A percentile compares a stretch with the other conserved stretches of the same genome.
Conservation (phyloP, 768 basidiomycete species). For the Serendipita vermifera region DNA sequence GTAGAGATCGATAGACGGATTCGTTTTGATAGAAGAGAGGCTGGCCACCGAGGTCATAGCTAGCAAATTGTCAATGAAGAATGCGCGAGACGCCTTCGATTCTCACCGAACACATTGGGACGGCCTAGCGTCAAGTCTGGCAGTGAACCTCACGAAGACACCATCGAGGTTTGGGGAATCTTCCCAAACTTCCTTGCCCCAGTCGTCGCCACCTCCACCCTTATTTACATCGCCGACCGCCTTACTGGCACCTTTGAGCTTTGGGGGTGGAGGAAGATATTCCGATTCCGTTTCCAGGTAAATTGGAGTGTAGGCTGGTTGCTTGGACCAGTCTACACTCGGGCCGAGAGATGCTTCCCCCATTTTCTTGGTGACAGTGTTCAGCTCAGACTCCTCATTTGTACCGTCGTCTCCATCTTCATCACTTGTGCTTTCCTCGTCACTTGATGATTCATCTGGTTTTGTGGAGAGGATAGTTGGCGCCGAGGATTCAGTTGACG, state of each 20-base stretch:
- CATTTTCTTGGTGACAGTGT: background rate
- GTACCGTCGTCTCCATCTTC: too few species aligned
- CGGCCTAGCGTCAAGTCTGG: constrained; percentile 53
- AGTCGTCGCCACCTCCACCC: constrained; percentile 26
- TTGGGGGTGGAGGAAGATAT: constrained; percentile 49
- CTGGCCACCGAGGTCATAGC: constrained; percentile 76
- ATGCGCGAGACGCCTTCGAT: background rate
- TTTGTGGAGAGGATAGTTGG: too few species aligned
- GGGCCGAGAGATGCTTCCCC: background rate
- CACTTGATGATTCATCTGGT: too few species aligned
- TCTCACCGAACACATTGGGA: constrained; percentile 80
- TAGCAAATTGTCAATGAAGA: constrained; percentile 22
- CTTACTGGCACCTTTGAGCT: constrained; percentile 30
- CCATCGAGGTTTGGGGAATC: constrained; percentile 67
- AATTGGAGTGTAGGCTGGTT: constrained; percentile 28
- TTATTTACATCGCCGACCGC: constrained; percentile 29
- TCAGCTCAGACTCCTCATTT: constrained; percentile 7
- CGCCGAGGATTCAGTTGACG: too few species aligned
- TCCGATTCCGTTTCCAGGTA: constrained; percentile 68
- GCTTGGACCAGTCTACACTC: background rate
- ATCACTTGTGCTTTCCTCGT: background rate
- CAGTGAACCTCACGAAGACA: constrained; percentile 74
- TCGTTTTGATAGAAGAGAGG: constrained; percentile 84
- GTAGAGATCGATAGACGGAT: constrained; percentile 44
- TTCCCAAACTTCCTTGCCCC: constrained; percentile 68